Percentiles rank a stretch among this genome's conserved stretches.
Conservation (phyloP, 257 asterid species). For the Solanum microdontum region DNA sequence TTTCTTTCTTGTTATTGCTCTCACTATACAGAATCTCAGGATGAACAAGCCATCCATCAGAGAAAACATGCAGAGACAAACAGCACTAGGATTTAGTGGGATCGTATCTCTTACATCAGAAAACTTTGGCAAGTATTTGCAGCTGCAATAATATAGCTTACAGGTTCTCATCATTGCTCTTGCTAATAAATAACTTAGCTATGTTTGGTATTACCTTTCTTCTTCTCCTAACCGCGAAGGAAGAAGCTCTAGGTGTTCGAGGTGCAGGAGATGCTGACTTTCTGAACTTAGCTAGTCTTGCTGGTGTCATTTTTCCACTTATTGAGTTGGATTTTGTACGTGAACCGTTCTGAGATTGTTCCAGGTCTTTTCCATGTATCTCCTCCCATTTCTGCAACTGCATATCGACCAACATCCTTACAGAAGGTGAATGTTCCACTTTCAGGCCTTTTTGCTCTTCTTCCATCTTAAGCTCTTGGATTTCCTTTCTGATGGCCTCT, state of each 20-base stretch:
- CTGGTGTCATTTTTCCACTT: constrained; percentile 31
- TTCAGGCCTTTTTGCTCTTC: constrained; percentile 26
- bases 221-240: constrained; percentile 48
- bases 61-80: neutral
- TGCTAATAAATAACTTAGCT: constrained; percentile 38
- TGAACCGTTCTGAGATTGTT: constrained; percentile 11
- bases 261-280: constrained; percentile 35
- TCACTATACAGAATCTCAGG: constrained; percentile 8
- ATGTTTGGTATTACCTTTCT: constrained; percentile 51
- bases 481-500: constrained; percentile 40
- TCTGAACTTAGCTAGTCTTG: constrained; percentile 36
- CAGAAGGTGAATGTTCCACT: constrained; percentile 20
- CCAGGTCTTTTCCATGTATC: constrained; percentile 17
- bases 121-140: constrained; percentile 13
- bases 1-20: neutral
- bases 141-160: neutral
- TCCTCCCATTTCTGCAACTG: constrained; percentile 39
- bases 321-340: constrained; percentile 22
- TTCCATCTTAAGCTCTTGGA: constrained; percentile 33
- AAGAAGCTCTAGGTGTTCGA: constrained; percentile 28
- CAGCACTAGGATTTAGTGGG: neutral
- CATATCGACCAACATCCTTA: constrained; percentile 18
- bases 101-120: constrained; percentile 8
- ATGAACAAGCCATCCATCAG: neutral
- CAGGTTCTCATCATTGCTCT: constrained; percentile 13